Conservation (phyloP, 2,329 filamentous ascomycete genomes). For the Calycina herbarum region DNA sequence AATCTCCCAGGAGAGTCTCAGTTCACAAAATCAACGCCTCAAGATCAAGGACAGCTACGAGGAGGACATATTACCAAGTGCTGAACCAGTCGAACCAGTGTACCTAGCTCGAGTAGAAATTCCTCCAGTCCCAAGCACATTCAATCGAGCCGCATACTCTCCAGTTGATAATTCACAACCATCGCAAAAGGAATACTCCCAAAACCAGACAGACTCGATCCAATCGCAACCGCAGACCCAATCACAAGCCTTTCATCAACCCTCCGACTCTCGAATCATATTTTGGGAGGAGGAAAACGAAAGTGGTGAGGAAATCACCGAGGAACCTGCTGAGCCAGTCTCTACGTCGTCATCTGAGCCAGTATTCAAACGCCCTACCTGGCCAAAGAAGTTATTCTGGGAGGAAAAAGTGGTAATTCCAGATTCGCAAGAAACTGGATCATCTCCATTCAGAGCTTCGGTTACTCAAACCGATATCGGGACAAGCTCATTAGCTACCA, state of each 20-base stretch:
- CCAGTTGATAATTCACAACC: background rate
- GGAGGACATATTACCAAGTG: conserved; percentile 11
- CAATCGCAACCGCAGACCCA: conserved; percentile 10
- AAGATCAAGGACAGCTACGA: conserved; percentile 35
- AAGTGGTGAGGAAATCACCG: background rate
- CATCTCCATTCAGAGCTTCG: conserved; percentile 12
- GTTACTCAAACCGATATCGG: conserved; percentile 11
- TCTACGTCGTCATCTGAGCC: background rate
- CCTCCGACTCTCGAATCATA: background rate
- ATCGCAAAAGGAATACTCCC: conserved; percentile 5
- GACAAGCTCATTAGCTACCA: background rate
- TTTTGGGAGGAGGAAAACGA: background rate
- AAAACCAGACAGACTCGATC: background rate
- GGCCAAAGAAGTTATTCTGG: conserved; percentile 21
- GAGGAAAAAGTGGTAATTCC: conserved; percentile 26
- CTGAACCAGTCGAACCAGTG: background rate
- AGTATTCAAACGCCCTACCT: conserved; percentile 1
- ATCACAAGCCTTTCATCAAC: conserved; percentile 7
- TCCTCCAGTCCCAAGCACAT: conserved; percentile 8
- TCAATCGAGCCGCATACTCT: conserved; percentile 23
- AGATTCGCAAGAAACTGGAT: conserved; percentile 29
- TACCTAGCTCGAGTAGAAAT: conserved; percentile 21
- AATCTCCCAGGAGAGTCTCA: conserved; percentile 16
- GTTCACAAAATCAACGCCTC: conserved; percentile 1
- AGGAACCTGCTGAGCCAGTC: no score